Evolutionary conservation across 768 basidiomycete genomes (phyloP).

Genomic region (Xanthoconium stramineum): DNA sequence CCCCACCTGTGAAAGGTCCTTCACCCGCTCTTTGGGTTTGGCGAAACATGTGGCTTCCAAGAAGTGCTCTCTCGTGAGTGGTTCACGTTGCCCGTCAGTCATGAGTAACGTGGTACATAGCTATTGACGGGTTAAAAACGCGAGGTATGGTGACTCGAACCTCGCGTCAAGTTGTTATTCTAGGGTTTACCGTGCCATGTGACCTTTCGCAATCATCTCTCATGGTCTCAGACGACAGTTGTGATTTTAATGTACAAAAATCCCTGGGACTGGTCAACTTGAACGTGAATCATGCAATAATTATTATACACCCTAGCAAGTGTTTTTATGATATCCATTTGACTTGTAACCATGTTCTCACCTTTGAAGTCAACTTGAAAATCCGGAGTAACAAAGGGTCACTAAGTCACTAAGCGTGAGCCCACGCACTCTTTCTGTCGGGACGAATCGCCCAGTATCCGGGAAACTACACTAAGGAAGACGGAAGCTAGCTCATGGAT

Average conservation of each 20-base stretch:
- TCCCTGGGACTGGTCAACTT: not conserved
- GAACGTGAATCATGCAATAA: not conserved
- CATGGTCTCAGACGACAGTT: not conserved
- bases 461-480: no score
- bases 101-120: not conserved
- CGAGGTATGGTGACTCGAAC: not conserved
- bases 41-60: conserved; percentile 10
- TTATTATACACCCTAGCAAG: not conserved
- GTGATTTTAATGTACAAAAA: not conserved
- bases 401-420: not conserved
- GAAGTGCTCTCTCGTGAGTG: conserved; percentile 1
- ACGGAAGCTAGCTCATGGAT: not conserved
- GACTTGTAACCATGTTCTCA: not conserved
- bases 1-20: conserved; percentile 8
- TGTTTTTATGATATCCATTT: not conserved
- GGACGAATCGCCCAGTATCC: no score
- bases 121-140: not conserved
- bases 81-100: not conserved
- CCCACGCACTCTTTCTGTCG: no score
- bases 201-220: not conserved
- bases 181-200: not conserved
- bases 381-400: not conserved
- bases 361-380: not conserved
- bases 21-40: conserved; percentile 10
- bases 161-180: not conserved